Conservation (phyloP, 306 rosid species). For the Adenanthera pavonina region DNA sequence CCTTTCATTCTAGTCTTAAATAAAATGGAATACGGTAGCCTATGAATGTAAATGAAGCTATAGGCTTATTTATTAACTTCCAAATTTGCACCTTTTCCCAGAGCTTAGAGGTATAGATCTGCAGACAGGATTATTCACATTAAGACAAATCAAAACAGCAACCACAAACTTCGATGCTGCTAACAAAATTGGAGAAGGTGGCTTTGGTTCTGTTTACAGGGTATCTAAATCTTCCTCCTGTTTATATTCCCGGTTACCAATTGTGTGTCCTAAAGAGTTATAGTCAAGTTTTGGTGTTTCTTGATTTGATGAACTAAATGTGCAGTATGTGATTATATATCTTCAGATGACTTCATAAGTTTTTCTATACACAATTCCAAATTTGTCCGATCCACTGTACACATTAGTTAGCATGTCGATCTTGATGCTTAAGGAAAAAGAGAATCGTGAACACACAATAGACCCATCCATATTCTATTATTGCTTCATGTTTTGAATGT, state of each 20-base stretch:
- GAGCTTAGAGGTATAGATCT: conserved; percentile 84
- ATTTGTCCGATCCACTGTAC: neutral
- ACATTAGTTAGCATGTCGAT: conserved; percentile 6
- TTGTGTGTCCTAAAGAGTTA: neutral
- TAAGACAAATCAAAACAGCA: conserved; percentile 83
- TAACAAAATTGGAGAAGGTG: conserved; percentile 93
- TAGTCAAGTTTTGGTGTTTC: conserved; percentile 17
- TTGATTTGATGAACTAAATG: conserved; percentile 2
- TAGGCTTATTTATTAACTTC: conserved; percentile 24
- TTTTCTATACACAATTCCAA: neutral
- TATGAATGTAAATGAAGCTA: conserved; percentile 18
- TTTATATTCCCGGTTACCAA: conserved; percentile 1
- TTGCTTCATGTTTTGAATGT: conserved; percentile 21
- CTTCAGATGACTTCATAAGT: neutral
- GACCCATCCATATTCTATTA: neutral
- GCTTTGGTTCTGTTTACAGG: conserved; percentile 93
- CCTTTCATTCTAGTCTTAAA: conserved; percentile 4
- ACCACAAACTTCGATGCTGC: conserved; percentile 77
- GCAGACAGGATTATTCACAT: conserved; percentile 82
- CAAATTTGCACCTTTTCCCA: conserved; percentile 34
- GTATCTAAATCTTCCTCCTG: conserved; percentile 46
- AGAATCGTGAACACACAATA: neutral
- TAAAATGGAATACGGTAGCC: neutral
- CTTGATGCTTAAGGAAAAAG: conserved; percentile 9
- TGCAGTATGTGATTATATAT: conserved; percentile 19